Evolutionary conservation across 2,329 filamentous ascomycete species (phyloP).

Genomic region (Colletotrichum euphorbiae): DNA sequence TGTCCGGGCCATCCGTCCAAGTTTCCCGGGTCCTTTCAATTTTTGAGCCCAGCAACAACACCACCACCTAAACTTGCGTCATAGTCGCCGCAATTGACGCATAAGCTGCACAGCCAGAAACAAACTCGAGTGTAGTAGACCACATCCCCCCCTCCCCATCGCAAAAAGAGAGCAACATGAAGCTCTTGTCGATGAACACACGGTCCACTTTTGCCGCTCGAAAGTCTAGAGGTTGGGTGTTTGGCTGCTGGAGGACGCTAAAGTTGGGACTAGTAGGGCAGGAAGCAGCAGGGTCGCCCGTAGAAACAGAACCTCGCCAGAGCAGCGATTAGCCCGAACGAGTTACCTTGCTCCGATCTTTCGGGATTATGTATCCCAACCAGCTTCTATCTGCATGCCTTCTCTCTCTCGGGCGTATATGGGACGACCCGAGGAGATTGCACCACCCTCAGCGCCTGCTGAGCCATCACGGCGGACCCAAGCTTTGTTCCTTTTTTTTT

Average conservation of each 20-base stretch:
- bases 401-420: not conserved
- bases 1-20: not conserved
- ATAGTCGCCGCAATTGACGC: conserved; percentile 11
- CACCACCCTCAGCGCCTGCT: not conserved
- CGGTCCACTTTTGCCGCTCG: not conserved
- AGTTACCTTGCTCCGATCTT: conserved; percentile 37
- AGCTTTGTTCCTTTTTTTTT: too few relatives aligned
- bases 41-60: too few relatives aligned
- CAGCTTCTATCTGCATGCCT: not conserved
- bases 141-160: not conserved
- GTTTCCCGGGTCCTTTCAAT: conserved; percentile 9
- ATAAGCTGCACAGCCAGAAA: conserved; percentile 8
- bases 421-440: not conserved
- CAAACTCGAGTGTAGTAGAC: conserved; percentile 8
- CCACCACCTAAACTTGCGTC: not conserved
- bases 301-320: conserved; percentile 22
- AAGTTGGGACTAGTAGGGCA: conserved; percentile 8
- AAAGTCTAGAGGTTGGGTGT: conserved; percentile 21
- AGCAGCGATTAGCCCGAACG: conserved; percentile 17
- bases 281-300: conserved; percentile 29
- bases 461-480: not conserved
- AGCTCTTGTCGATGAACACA: not conserved
- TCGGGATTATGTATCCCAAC: conserved; percentile 20
- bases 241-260: conserved; percentile 15
- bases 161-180: too few relatives aligned